phyloP scores from a whole-genome alignment of 352 stramenopile species.

The Pilasporangium apinafurcum region DNA sequence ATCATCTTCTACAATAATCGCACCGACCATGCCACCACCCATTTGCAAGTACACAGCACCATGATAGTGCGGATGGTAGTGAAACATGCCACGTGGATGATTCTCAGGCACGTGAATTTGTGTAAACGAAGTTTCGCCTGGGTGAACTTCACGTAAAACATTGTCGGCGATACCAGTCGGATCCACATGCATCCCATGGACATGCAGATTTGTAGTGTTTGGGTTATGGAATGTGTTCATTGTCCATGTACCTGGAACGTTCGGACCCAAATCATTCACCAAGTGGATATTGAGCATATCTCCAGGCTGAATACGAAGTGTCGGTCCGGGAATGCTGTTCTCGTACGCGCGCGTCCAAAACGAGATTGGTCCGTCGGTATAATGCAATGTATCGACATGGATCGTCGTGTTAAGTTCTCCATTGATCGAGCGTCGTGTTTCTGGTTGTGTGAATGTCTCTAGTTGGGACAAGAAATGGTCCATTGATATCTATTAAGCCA shows the following conservation, averaged over 20 bases:
- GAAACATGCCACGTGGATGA: slow-evolving; percentile 69
- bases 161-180: slow-evolving; percentile 76
- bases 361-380: slow-evolving; percentile 44
- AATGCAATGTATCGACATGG: slow-evolving; percentile 27
- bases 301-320: slow-evolving; percentile 52
- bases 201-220: slow-evolving; percentile 78
- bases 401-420: slow-evolving; percentile 65
- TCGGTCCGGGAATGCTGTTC: slow-evolving; percentile 39
- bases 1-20: slow-evolving; percentile 60
- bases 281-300: slow-evolving; percentile 57
- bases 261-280: slow-evolving; percentile 45
- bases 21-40: slow-evolving; percentile 64
- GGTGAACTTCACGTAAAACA: slow-evolving; percentile 47
- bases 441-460: slow-evolving; percentile 20
- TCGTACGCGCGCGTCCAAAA: slow-evolving; percentile 76
- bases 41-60: slow-evolving; percentile 71
- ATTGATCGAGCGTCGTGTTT: slow-evolving; percentile 26
- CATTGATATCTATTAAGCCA: too few species aligned
- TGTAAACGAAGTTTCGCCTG: slow-evolving; percentile 43
- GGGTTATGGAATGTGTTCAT: slow-evolving; percentile 60
- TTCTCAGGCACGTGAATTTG: slow-evolving; percentile 46
- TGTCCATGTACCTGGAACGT: slow-evolving; percentile 25
- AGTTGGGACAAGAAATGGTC: slow-evolving; percentile 37
- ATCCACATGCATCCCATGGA: slow-evolving; percentile 81
- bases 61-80: slow-evolving; percentile 85